Base-by-base conservation (phyloP, 305 asterid genomes). In the Solanum hybrid region DNA sequence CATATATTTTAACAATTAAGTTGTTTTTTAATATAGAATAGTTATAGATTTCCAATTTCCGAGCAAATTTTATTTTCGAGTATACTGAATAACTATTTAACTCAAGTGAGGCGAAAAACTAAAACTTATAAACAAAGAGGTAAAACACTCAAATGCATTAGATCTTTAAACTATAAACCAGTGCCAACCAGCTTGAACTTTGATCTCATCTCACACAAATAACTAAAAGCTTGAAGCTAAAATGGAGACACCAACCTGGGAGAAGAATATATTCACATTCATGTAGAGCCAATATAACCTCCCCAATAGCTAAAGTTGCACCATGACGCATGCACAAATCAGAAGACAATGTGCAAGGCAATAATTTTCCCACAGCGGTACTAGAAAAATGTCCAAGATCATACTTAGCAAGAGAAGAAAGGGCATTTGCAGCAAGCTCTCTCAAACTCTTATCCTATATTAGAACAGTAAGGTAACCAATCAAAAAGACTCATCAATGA, bases 271-370 rank as follows among this genome's bases (percentile, higher is more conserved):
- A 93, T 90, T 89, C 94, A 89, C 89, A 90, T 91, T 93, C 82
- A 90, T 96, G 93, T 89, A 97, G 93, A 93, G 98, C 98, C 93
- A 94, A 94, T 91, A 95, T 90, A 91, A 97, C 95, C 93, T 96
- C 98, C 88, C 98, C 99, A 92, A 90, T 88, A 79, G 99, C 98
- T 92, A 97, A 93, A 86, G 98, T 96, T 95, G 98, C 97, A 93
- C 99, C 99, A 87, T 97, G 99, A 56, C 99, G 96, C 96, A 94
- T 95, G 93, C 98, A 97, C 91, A 97, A 93, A 93, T 97, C 99
- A 94, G 99, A 91, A 89, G 98, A 95, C 79, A 96, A 93, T 73
- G 99, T 96, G 91, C 94, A 92, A 89, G 99, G 98, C 90, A 94
- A 92, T 94, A 97, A 92, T 93, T 94, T 95, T 90, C 93, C 98